phyloP scores from a whole-genome alignment of 208 protist species.

The Willaertia magna region DNA sequence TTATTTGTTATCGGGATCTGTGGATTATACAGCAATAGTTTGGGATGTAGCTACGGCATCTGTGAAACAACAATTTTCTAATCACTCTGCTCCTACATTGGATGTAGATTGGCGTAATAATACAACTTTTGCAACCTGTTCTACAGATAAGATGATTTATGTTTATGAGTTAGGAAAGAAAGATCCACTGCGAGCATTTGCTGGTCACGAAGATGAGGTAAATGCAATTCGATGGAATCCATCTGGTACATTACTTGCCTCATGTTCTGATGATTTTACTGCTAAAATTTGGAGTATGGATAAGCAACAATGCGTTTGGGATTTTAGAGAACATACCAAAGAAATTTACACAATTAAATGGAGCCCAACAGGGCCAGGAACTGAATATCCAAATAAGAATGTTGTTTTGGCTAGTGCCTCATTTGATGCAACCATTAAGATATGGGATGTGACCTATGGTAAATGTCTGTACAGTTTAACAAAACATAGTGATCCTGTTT shows the following conservation, averaged over 20 bases:
- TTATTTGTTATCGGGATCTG: conserved; percentile 47
- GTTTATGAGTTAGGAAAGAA: conserved; percentile 46
- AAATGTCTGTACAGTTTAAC: conserved; percentile 34
- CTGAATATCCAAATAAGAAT: conserved; percentile 36
- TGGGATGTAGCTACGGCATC: conserved; percentile 38
- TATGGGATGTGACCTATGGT: conserved; percentile 44
- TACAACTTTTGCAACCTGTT: conserved; percentile 58
- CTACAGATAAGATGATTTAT: conserved; percentile 53
- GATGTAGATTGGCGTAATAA: conserved; percentile 69
- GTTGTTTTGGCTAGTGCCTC: conserved; percentile 45
- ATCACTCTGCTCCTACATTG: conserved; percentile 42
- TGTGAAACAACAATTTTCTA: not conserved
- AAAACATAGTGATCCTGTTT: conserved; percentile 31
- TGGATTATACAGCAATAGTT: conserved; percentile 59
- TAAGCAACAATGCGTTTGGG: conserved; percentile 26
- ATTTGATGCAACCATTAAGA: conserved; percentile 46
- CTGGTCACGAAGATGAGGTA: conserved; percentile 54
- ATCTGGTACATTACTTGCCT: conserved; percentile 50
- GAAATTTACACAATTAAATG: conserved; percentile 60
- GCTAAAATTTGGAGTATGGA: conserved; percentile 52
- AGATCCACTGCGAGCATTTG: conserved; percentile 26
- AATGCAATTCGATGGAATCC: conserved; percentile 70
- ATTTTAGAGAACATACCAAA: conserved; percentile 42
- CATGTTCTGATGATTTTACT: conserved; percentile 68
- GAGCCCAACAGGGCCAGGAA: conserved; percentile 28